Conservation (phyloP, 1,284 basidiomycete genomes). For the Lentinula novae-zelandiae region DNA sequence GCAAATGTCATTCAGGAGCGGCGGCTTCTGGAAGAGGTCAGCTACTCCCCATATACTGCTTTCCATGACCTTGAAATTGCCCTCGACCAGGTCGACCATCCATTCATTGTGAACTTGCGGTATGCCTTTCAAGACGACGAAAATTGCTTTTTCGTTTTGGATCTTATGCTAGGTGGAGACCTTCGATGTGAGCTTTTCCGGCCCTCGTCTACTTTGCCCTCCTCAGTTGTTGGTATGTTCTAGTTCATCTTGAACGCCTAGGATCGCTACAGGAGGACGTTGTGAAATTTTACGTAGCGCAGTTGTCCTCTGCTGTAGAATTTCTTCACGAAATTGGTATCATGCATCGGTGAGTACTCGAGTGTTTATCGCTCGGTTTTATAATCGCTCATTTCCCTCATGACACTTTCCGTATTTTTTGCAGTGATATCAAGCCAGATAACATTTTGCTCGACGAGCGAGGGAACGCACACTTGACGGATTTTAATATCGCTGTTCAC, state of each 20-base stretch:
- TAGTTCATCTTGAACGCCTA: slow-evolving; percentile 90
- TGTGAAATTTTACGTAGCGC: slow-evolving; percentile 89
- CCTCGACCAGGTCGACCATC: slow-evolving; percentile 80
- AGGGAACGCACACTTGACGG: slow-evolving; percentile 95
- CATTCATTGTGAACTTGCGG: slow-evolving; percentile 93
- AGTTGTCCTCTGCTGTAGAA: slow-evolving; percentile 85
- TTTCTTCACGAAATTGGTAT: slow-evolving; percentile 92
- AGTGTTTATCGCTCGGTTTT: background rate
- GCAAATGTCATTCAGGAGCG: slow-evolving; percentile 97
- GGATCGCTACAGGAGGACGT: slow-evolving; percentile 81
- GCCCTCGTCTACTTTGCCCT: slow-evolving; percentile 1
- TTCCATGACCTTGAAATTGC: slow-evolving; percentile 21
- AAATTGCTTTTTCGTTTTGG: slow-evolving; percentile 98
- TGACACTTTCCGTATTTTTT: background rate
- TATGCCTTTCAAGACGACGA: slow-evolving; percentile 99
- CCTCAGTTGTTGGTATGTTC: slow-evolving; percentile 18
- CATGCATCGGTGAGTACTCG: slow-evolving; percentile 78
- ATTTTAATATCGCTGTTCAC: slow-evolving; percentile 99
- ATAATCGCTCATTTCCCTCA: background rate
- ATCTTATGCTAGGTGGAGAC: slow-evolving; percentile 97
- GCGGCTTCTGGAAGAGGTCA: slow-evolving; percentile 85
- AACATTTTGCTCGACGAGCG: slow-evolving; percentile 95
- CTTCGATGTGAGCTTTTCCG: slow-evolving; percentile 72
- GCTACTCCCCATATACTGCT: slow-evolving; percentile 23
- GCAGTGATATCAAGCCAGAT: slow-evolving; percentile 93